A percentile compares a stretch with the other conserved stretches of the same genome.
phyloP scores from a whole-genome alignment of 495 filamentous ascomycete genomes.

The Aspergillus mulundensis region DNA sequence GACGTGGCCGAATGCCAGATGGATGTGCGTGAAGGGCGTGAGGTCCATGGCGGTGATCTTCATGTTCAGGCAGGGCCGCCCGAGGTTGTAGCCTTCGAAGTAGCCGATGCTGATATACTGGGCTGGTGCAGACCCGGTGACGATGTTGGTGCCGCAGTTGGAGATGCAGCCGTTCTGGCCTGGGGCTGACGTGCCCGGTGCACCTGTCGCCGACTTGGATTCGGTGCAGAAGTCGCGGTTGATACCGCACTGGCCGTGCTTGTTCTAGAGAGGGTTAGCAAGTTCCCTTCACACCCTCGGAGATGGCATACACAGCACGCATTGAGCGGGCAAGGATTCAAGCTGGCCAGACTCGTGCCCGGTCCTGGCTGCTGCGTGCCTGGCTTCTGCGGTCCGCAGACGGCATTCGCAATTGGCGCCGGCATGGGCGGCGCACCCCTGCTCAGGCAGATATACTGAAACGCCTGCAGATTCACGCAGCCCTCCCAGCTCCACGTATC shows the following conservation, averaged over 20 bases:
- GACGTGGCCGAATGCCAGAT: too few species aligned
- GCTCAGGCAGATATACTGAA: background rate
- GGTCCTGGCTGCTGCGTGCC: slow-evolving; percentile 22
- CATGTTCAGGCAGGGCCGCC: slow-evolving; percentile 13
- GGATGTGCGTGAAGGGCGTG: too few species aligned
- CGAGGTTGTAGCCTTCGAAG: slow-evolving; percentile 14
- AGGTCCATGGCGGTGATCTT: too few species aligned
- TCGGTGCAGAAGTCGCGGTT: too few species aligned
- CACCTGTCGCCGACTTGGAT: too few species aligned
- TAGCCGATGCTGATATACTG: slow-evolving; percentile 11
- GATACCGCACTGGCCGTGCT: slow-evolving; percentile 30
- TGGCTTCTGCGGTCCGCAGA: slow-evolving; percentile 18
- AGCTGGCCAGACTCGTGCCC: background rate
- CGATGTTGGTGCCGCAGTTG: slow-evolving; percentile 42
- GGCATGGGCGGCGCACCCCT: background rate
- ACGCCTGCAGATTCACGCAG: background rate
- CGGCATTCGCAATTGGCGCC: background rate
- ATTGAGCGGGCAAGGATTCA: slow-evolving; percentile 26
- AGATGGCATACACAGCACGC: too few species aligned
- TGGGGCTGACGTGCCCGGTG: slow-evolving; percentile 29
- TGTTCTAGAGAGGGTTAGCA: too few species aligned
- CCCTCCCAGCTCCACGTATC: background rate
- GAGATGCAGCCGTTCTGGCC: slow-evolving; percentile 41
- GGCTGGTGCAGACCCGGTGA: slow-evolving; percentile 17
- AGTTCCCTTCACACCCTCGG: too few species aligned